Conservation (phyloP, 768 basidiomycete species). For the Cyclocybe aegerita region DNA sequence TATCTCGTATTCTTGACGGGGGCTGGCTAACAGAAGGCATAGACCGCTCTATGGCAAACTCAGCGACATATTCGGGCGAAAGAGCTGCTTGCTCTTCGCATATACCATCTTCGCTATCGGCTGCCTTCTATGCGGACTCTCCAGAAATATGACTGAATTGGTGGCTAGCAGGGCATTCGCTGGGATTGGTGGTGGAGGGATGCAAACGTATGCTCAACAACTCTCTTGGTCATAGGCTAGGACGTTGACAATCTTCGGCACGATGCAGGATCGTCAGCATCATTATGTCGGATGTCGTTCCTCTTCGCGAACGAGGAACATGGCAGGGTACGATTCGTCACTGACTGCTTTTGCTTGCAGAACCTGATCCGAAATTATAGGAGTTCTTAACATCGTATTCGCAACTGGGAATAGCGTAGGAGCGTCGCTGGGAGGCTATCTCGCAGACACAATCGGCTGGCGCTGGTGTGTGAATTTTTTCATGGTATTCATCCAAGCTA, state of each 20-base stretch:
- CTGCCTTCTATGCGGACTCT: slow-evolving; percentile 51
- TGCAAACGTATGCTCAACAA: slow-evolving; percentile 49
- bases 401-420: slow-evolving; percentile 57
- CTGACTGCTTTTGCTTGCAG: background rate
- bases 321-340: slow-evolving; percentile 51
- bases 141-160: slow-evolving; percentile 53
- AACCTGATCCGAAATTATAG: slow-evolving; percentile 21
- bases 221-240: background rate
- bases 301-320: slow-evolving; percentile 62
- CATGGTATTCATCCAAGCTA: no score
- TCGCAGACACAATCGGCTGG: slow-evolving; percentile 68
- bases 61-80: slow-evolving; percentile 66
- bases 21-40: background rate
- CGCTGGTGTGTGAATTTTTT: slow-evolving; percentile 42
- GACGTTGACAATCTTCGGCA: background rate
- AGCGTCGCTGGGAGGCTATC: slow-evolving; percentile 61
- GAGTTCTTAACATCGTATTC: slow-evolving; percentile 59
- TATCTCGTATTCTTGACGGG: background rate
- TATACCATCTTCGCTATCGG: slow-evolving; percentile 56
- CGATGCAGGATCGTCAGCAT: slow-evolving; percentile 54
- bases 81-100: slow-evolving; percentile 54
- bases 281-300: slow-evolving; percentile 65
- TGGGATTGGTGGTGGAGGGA: slow-evolving; percentile 63
- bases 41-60: slow-evolving; percentile 66
- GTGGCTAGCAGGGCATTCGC: slow-evolving; percentile 52